Evolutionary conservation across 2,329 filamentous ascomycete species (phyloP).

Genomic region (Penicillium thymicola): DNA sequence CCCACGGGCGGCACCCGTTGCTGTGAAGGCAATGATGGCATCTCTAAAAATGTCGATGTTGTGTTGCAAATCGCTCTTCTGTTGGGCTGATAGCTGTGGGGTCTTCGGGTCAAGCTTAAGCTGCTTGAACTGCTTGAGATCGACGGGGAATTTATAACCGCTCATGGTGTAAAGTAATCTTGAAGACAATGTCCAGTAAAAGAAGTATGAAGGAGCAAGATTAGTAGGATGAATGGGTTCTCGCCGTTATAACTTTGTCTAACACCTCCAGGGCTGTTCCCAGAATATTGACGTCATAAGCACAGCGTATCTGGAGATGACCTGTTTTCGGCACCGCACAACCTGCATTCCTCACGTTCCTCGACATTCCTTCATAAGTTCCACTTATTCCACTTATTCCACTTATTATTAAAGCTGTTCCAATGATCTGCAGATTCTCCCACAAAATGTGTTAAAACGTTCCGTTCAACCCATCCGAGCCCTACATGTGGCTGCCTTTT

Average conservation of each 20-base stretch:
- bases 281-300: constrained; percentile 3
- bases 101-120: constrained; percentile 36
- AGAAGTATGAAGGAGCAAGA: neutral
- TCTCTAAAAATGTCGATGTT: constrained; percentile 41
- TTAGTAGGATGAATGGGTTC: neutral
- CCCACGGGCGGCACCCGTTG: constrained; percentile 38
- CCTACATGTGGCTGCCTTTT: neutral
- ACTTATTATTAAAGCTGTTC: neutral
- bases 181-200: neutral
- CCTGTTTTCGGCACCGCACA: constrained; percentile 2
- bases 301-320: neutral
- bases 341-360: neutral
- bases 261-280: neutral
- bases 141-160: constrained; percentile 30
- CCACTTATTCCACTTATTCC: neutral
- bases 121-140: constrained; percentile 36
- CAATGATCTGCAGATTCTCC: neutral
- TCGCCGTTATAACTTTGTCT: neutral
- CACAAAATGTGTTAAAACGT: neutral
- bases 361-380: neutral
- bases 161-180: constrained; percentile 4
- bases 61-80: constrained; percentile 37
- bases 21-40: constrained; percentile 41
- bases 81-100: constrained; percentile 32
- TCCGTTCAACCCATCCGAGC: neutral